phyloP scores from a whole-genome alignment of 23 red algal species.

The Cyanidioschyzon merolae region DNA sequence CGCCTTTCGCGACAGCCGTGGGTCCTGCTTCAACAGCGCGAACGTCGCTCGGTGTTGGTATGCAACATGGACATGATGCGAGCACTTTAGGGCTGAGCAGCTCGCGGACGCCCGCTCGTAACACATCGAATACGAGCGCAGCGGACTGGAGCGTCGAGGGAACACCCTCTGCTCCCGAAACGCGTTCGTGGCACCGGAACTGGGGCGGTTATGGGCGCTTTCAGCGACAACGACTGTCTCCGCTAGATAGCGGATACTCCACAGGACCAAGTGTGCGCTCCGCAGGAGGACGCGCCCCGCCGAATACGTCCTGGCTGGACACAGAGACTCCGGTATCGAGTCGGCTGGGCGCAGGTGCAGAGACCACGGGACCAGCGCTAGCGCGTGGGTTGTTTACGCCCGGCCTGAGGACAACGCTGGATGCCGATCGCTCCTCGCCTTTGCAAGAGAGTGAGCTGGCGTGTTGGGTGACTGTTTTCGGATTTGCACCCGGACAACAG shows the following conservation, averaged over 20 bases:
- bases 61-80: no score
- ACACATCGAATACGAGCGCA: not conserved
- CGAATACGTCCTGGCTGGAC: constrained; percentile 5
- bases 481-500: constrained; percentile 52
- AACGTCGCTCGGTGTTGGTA: no score
- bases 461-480: constrained; percentile 84
- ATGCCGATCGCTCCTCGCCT: not conserved
- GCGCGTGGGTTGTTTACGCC: constrained; percentile 17
- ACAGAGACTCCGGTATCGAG: not conserved
- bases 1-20: no score
- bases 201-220: constrained; percentile 14
- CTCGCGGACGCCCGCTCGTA: not conserved
- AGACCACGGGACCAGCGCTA: not conserved
- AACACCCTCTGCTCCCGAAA: not conserved
- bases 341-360: not conserved
- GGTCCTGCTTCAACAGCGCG: no score
- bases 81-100: no score
- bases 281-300: not conserved
- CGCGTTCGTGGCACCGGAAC: constrained; percentile 14
- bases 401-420: not conserved
- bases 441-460: constrained; percentile 11
- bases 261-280: not conserved
- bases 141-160: not conserved
- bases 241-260: not conserved
- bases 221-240: not conserved